Conservation (phyloP, 257 asterid species). For the Echium plantagineum region DNA sequence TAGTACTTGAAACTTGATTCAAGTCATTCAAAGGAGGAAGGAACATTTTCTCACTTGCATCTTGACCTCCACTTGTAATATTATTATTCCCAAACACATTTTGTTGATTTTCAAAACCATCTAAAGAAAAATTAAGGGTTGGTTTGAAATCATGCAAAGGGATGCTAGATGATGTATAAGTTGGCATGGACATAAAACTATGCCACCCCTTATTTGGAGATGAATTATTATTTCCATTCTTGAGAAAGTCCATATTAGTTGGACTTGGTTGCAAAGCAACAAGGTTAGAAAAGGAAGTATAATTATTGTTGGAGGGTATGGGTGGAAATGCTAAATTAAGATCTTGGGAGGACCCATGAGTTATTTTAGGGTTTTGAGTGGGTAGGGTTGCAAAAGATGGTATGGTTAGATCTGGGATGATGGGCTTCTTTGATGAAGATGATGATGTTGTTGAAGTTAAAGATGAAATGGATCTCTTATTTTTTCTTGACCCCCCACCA, state of each 20-base stretch:
- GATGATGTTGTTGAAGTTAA: constrained; percentile 12
- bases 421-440: constrained; percentile 10
- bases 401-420: constrained; percentile 22
- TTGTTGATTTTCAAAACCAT: constrained; percentile 26
- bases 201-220: constrained; percentile 16
- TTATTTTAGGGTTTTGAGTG: constrained; percentile 39
- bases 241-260: constrained; percentile 28
- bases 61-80: constrained; percentile 15
- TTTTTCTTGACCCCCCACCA: constrained; percentile 81
- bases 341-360: constrained; percentile 24
- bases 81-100: constrained; percentile 15
- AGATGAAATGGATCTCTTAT: constrained; percentile 33
- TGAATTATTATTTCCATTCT: constrained; percentile 11
- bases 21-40: constrained; percentile 57
- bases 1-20: constrained; percentile 25
- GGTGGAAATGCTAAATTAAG: constrained; percentile 21
- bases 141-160: constrained; percentile 31
- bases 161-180: constrained; percentile 22
- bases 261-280: constrained; percentile 23
- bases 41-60: constrained; percentile 21
- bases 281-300: constrained; percentile 14
- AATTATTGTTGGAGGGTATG: background rate
- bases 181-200: constrained; percentile 26
- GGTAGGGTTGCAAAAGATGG: constrained; percentile 9
- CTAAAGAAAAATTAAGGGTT: constrained; percentile 41